Evolutionary conservation across 164 flowering plant species (phyloP).

Genomic region (Chimonanthus salicifolius): DNA sequence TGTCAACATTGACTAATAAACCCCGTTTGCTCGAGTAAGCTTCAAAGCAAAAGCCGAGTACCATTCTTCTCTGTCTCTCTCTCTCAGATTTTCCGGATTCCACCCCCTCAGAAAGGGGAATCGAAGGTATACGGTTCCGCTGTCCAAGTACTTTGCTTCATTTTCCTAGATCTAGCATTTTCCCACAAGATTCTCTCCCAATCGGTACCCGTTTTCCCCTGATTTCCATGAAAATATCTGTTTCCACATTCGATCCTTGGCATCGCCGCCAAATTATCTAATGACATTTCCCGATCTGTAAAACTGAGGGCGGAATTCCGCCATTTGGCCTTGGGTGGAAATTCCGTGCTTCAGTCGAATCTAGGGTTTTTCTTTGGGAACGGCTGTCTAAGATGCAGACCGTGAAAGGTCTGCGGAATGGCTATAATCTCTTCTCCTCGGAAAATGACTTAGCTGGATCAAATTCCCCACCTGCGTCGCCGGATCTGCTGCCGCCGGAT

Average conservation of each 20-base stretch:
- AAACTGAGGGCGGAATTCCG: neutral
- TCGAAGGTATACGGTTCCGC: neutral
- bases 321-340: neutral
- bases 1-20: no score
- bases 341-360: neutral
- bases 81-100: neutral
- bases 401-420: conserved; percentile 11
- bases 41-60: neutral
- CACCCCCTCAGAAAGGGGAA: neutral
- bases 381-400: conserved; percentile 14
- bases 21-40: no score
- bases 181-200: neutral
- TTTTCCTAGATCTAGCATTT: neutral
- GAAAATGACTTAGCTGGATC: conserved; percentile 3
- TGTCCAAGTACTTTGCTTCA: neutral
- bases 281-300: neutral
- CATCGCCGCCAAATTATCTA: neutral
- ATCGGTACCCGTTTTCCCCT: neutral
- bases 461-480: neutral
- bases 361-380: conserved; percentile 3
- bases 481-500: conserved; percentile 2
- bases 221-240: neutral
- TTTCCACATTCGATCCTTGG: neutral
- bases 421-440: conserved; percentile 3
- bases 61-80: neutral